Conservation (phyloP, 306 rosid genomes). For the Trichosanthes truncata region DNA sequence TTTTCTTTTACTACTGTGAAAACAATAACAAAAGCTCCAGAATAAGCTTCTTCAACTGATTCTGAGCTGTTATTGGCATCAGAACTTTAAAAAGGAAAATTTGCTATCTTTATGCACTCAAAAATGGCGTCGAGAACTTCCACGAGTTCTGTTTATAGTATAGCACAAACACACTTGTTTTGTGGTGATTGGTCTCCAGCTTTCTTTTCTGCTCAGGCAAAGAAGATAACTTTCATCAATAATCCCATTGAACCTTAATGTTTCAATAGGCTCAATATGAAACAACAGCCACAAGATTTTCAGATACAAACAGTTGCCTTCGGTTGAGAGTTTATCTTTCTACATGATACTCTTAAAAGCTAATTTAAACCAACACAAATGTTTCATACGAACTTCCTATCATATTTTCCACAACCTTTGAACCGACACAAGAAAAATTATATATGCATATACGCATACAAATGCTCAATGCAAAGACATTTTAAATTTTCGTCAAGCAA, state of each 20-base stretch:
- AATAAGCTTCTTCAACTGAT: conserved; percentile 3
- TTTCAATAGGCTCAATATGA: not conserved
- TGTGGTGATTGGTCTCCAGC: conserved; percentile 29
- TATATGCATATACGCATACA: not conserved
- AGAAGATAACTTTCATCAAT: not conserved
- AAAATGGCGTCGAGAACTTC: conserved; percentile 17
- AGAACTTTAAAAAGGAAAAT: conserved; percentile 6
- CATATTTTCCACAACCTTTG: not conserved
- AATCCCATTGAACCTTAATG: not conserved
- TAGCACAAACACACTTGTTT: conserved; percentile 62
- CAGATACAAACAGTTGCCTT: not conserved
- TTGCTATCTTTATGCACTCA: conserved; percentile 18
- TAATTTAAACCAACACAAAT: not conserved
- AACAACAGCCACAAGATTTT: not conserved
- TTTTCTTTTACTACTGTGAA: conserved; percentile 13
- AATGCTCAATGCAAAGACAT: not conserved
- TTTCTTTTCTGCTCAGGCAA: conserved; percentile 62
- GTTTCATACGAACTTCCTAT: not conserved
- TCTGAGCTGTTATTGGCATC: conserved; percentile 1
- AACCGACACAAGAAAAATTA: not conserved
- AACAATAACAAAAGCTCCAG: conserved; percentile 2
- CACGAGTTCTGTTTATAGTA: conserved; percentile 44
- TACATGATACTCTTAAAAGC: not conserved
- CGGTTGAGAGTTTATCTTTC: not conserved
- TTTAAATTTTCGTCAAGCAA: too few species aligned